These are phyloP conservation scores for Penicillium sp. DNA, from an alignment of 2,329 filamentous ascomycete species.

Conservation along the genomic window DNA sequence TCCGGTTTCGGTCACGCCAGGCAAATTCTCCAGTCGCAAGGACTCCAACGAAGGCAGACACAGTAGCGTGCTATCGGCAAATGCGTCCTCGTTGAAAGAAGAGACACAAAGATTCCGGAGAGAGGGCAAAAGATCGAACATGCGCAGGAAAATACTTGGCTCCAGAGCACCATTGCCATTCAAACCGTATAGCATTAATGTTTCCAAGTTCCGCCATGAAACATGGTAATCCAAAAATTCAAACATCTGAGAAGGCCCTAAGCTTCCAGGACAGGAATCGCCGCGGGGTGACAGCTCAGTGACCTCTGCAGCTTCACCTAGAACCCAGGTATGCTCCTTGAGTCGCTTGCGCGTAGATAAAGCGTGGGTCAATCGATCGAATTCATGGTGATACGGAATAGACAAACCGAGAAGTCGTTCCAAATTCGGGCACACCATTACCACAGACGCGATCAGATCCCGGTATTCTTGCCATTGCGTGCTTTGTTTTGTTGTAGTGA, in stretches of 20 bases:
- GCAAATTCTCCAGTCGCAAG: conserved; percentile 59
- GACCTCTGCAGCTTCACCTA: conserved; percentile 51
- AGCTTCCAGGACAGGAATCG: conserved; percentile 44
- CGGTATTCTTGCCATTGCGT: conserved; percentile 53
- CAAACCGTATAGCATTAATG: conserved; percentile 56
- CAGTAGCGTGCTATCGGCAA: conserved; percentile 59
- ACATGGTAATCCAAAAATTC: conserved; percentile 60
- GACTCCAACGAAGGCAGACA: conserved; percentile 57
- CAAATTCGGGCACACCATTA: conserved; percentile 63
- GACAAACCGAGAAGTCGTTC: conserved; percentile 59
- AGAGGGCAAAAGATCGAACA: conserved; percentile 57
- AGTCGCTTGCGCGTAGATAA: conserved; percentile 59
- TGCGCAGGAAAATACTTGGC: conserved; percentile 59
- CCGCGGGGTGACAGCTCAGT: conserved; percentile 43
- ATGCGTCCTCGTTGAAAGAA: conserved; percentile 58
- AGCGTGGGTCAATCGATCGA: conserved; percentile 60
- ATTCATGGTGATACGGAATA: conserved; percentile 57
- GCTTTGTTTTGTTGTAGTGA: conserved; percentile 46
- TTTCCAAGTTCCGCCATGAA: conserved; percentile 56
- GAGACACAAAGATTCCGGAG: conserved; percentile 60
- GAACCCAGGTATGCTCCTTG: conserved; percentile 61
- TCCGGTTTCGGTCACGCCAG: conserved; percentile 60
- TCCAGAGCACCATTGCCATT: conserved; percentile 52
- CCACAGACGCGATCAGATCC: conserved; percentile 58
- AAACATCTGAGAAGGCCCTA: conserved; percentile 55